Conservation (phyloP, 2,329 filamentous ascomycete genomes). For the Immersiporthe knoxdaviesiana region DNA sequence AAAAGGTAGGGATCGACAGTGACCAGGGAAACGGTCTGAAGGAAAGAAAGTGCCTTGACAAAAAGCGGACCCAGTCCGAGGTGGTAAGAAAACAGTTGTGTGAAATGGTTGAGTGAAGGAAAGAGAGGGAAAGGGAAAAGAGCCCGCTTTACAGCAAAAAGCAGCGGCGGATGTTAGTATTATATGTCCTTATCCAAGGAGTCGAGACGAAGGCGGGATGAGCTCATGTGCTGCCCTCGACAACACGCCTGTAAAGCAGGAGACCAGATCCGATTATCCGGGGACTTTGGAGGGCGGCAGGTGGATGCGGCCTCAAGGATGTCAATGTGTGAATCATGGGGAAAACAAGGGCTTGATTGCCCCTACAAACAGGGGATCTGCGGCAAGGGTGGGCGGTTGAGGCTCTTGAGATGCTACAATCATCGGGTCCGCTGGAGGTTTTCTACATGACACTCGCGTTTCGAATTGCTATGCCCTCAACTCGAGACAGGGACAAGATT, state of each 20-base stretch:
- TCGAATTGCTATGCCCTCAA: constrained; percentile 1
- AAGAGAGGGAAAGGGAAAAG: not conserved
- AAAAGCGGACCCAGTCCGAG: constrained; percentile 7
- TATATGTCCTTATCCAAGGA: not conserved
- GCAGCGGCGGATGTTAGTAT: not conserved
- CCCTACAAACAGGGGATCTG: constrained; percentile 5
- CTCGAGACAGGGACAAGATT: constrained; percentile 8
- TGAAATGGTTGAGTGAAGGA: not conserved
- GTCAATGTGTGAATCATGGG: not conserved
- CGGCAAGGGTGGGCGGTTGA: constrained; percentile 5
- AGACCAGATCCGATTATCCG: constrained; percentile 4
- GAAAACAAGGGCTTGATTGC: constrained; percentile 5
- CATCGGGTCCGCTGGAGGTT: not conserved
- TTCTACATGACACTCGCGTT: constrained; percentile 14
- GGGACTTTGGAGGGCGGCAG: not conserved
- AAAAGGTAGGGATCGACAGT: constrained; percentile 7
- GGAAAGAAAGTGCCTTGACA: not conserved
- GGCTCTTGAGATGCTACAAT: not conserved
- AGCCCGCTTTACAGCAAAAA: not conserved
- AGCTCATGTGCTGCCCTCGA: not conserved
- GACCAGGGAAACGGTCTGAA: constrained; percentile 15
- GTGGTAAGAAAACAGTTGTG: not conserved
- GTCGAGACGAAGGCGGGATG: not conserved
- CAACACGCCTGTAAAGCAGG: not conserved
- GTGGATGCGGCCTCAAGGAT: constrained; percentile 10